These are phyloP conservation scores for Lachnellula cervina DNA, from an alignment of 2,329 filamentous ascomycete genomes.

Conservation along the genomic window DNA sequence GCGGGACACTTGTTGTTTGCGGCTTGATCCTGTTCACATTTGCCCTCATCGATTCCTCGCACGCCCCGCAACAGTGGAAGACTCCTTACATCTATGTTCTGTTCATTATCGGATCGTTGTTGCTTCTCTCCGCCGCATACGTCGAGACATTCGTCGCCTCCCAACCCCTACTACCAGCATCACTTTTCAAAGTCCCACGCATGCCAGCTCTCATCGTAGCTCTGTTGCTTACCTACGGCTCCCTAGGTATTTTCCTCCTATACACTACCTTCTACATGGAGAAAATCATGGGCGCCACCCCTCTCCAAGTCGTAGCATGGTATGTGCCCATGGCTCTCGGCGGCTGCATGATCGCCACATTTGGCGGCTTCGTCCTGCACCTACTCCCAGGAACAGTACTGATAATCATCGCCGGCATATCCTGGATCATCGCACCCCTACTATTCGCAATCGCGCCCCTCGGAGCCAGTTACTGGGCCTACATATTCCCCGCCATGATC, in stretches of 20 bases:
- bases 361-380: conserved; percentile 54
- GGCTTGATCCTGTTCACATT: conserved; percentile 68
- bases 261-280: conserved; percentile 64
- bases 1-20: conserved; percentile 54
- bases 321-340: conserved; percentile 62
- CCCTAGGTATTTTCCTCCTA: conserved; percentile 63
- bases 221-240: conserved; percentile 64
- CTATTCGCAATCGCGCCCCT: conserved; percentile 50
- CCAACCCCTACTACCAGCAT: conserved; percentile 64
- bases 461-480: conserved; percentile 54
- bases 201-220: conserved; percentile 60
- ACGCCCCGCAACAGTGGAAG: conserved; percentile 65
- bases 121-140: conserved; percentile 59
- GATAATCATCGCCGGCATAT: conserved; percentile 46
- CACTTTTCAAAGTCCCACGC: conserved; percentile 64
- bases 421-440: conserved; percentile 47
- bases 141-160: conserved; percentile 66
- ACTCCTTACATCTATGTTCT: conserved; percentile 67
- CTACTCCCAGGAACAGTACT: conserved; percentile 48
- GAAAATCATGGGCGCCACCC: conserved; percentile 46
- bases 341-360: conserved; percentile 60
- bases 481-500: conserved; percentile 65
- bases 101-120: conserved; percentile 56
- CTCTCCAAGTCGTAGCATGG: conserved; percentile 55
- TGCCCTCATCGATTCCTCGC: conserved; percentile 67